Conservation (phyloP, 768 basidiomycete genomes). For the Suillus decipiens region DNA sequence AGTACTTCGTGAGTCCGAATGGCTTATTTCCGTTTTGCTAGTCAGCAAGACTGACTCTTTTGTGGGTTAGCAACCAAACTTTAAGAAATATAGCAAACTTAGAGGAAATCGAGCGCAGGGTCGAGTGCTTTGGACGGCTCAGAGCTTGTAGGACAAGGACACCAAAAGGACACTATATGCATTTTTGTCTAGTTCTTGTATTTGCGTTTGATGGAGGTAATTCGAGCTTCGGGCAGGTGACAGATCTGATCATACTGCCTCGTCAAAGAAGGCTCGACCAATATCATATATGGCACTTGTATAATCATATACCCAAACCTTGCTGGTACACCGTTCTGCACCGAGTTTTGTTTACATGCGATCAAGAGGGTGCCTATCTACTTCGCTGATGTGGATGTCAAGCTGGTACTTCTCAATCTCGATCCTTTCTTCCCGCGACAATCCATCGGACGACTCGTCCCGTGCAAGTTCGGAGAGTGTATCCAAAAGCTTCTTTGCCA, state of each 20-base stretch:
- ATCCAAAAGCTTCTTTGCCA: conserved; percentile 71
- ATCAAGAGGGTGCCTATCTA: conserved; percentile 74
- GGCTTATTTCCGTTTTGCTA: neutral
- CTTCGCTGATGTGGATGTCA: conserved; percentile 70
- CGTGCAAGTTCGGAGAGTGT: conserved; percentile 33
- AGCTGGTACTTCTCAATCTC: conserved; percentile 29
- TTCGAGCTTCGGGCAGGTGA: neutral
- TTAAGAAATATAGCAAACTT: neutral
- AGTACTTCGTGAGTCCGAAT: neutral
- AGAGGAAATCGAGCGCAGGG: neutral
- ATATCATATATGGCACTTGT: conserved; percentile 2
- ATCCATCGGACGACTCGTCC: conserved; percentile 32
- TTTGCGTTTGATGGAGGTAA: neutral
- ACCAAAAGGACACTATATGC: neutral
- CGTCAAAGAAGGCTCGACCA: neutral
- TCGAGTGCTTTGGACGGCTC: neutral
- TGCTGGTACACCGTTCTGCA: conserved; percentile 3
- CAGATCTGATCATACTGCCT: neutral
- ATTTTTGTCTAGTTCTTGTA: neutral
- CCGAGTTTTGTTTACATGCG: conserved; percentile 48
- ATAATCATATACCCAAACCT: conserved; percentile 27
- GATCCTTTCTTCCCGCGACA: conserved; percentile 36
- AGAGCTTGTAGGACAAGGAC: neutral
- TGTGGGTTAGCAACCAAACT: neutral
- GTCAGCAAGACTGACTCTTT: neutral